Evolutionary conservation across 2,329 filamentous ascomycete genomes (phyloP).

Genomic region (Arachnomyces sp.): DNA sequence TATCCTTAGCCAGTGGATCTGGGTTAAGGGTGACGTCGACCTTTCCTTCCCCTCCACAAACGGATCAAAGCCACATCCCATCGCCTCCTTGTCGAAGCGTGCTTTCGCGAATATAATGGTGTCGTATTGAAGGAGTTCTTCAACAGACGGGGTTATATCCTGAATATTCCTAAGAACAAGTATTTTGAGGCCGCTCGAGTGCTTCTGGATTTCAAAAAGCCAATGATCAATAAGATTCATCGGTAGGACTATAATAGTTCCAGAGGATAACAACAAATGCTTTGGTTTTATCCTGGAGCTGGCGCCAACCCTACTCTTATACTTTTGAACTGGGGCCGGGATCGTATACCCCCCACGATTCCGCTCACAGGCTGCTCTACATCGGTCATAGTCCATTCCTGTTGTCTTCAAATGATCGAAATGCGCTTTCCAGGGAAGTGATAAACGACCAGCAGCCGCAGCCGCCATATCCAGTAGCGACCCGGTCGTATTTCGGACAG

Average conservation of each 20-base stretch:
- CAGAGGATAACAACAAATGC: slow-evolving; percentile 54
- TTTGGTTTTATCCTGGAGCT: slow-evolving; percentile 32
- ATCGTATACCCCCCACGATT: slow-evolving; percentile 55
- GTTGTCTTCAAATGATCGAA: slow-evolving; percentile 46
- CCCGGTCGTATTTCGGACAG: slow-evolving; percentile 37
- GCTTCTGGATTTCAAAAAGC: slow-evolving; percentile 70
- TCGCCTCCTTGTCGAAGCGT: slow-evolving; percentile 62
- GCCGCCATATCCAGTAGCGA: slow-evolving; percentile 70
- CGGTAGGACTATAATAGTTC: slow-evolving; percentile 72
- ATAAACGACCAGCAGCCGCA: slow-evolving; percentile 55
- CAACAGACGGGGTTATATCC: slow-evolving; percentile 47
- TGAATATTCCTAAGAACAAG: slow-evolving; percentile 51
- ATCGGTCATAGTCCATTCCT: slow-evolving; percentile 47
- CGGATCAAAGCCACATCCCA: slow-evolving; percentile 42
- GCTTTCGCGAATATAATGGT: slow-evolving; percentile 68
- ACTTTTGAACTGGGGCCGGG: slow-evolving; percentile 35
- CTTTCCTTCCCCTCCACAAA: slow-evolving; percentile 37
- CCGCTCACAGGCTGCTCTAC: slow-evolving; percentile 48
- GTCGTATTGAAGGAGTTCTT: slow-evolving; percentile 59
- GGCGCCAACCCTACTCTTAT: slow-evolving; percentile 35
- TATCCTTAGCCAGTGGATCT: slow-evolving; percentile 75
- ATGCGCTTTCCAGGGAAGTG: slow-evolving; percentile 61
- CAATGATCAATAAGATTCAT: slow-evolving; percentile 78
- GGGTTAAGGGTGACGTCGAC: slow-evolving; percentile 55
- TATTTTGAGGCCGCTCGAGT: slow-evolving; percentile 59